These are phyloP conservation scores for Jasminum sambac DNA, from an alignment of 257 asterid species.

Conservation along the genomic window DNA sequence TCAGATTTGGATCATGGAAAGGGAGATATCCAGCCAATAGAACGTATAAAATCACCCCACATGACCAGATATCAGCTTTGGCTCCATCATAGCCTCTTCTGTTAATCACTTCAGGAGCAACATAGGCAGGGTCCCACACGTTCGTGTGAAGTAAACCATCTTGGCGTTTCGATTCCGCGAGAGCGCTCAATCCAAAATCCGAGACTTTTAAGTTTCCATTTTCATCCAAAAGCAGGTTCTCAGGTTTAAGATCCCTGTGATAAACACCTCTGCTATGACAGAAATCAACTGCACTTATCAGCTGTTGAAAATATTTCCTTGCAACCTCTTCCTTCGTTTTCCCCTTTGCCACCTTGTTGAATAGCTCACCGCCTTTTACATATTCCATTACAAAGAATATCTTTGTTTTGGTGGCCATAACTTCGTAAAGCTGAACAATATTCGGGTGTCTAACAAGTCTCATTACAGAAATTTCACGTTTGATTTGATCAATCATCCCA, in stretches of 20 bases:
- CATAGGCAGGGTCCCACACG: constrained; percentile 91
- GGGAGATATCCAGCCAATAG: constrained; percentile 56
- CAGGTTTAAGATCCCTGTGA: constrained; percentile 50
- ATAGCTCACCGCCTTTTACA: constrained; percentile 48
- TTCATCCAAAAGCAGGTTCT: constrained; percentile 48
- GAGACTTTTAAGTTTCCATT: constrained; percentile 42
- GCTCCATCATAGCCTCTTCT: constrained; percentile 76
- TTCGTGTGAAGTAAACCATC: constrained; percentile 72
- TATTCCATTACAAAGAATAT: constrained; percentile 48
- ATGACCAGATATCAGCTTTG: constrained; percentile 81
- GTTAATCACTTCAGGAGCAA: constrained; percentile 78
- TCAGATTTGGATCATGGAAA: constrained; percentile 58
- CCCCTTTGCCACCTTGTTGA: constrained; percentile 40
- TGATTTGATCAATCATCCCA: constrained; percentile 49
- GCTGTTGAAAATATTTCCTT: constrained; percentile 46
- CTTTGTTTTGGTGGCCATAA: constrained; percentile 46
- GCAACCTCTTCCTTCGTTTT: constrained; percentile 46
- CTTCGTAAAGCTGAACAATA: constrained; percentile 45
- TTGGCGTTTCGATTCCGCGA: constrained; percentile 53
- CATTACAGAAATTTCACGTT: constrained; percentile 52
- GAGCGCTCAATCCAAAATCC: constrained; percentile 54
- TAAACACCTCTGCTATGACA: constrained; percentile 47
- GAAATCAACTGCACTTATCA: constrained; percentile 46
- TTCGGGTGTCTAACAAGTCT: constrained; percentile 39
- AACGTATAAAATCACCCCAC: constrained; percentile 78